Evolutionary conservation across 805 yeast genomes (phyloP).

Genomic region (Candida cerambycidarum): DNA sequence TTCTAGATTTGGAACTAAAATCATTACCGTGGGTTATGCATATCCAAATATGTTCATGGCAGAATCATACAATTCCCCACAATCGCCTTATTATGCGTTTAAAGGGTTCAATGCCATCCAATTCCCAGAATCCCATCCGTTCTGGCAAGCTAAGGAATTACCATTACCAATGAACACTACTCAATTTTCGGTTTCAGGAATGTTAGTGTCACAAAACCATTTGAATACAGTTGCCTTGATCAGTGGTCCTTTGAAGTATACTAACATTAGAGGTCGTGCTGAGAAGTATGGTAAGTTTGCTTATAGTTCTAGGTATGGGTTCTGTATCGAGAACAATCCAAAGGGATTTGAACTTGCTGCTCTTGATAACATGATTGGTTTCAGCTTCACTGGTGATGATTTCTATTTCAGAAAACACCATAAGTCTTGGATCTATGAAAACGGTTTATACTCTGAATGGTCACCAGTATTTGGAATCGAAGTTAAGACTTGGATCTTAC

Average conservation of each 20-base stretch:
- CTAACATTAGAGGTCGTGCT: slow-evolving; percentile 5
- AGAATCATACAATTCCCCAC: slow-evolving; percentile 15
- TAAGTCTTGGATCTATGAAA: slow-evolving; percentile 3
- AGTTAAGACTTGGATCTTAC: slow-evolving; percentile 14
- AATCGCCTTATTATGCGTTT: slow-evolving; percentile 16
- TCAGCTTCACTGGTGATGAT: slow-evolving; percentile 11
- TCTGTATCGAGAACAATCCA: slow-evolving; percentile 10
- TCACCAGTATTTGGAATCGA: slow-evolving; percentile 8
- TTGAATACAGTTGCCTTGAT: slow-evolving; percentile 13
- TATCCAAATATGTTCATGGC: slow-evolving; percentile 14
- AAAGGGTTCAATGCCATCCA: slow-evolving; percentile 12
- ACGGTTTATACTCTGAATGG: slow-evolving; percentile 14
- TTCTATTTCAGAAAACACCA: slow-evolving; percentile 6
- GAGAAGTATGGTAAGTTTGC: slow-evolving; percentile 17
- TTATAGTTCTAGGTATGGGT: slow-evolving; percentile 14
- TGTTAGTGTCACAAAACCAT: slow-evolving; percentile 11
- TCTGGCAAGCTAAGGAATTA: slow-evolving; percentile 11
- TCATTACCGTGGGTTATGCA: slow-evolving; percentile 13
- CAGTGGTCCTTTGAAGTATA: slow-evolving; percentile 13
- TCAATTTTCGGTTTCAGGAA: slow-evolving; percentile 10
- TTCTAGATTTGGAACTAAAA: slow-evolving; percentile 9
- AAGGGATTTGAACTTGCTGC: slow-evolving; percentile 10
- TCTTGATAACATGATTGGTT: slow-evolving; percentile 15
- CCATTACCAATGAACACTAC: slow-evolving; percentile 8
- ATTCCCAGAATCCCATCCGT: slow-evolving; percentile 12